Percentiles rank a stretch among this genome's conserved stretches.
Conservation (phyloP, 805 yeast genomes). For the Pichia kluyveri region DNA sequence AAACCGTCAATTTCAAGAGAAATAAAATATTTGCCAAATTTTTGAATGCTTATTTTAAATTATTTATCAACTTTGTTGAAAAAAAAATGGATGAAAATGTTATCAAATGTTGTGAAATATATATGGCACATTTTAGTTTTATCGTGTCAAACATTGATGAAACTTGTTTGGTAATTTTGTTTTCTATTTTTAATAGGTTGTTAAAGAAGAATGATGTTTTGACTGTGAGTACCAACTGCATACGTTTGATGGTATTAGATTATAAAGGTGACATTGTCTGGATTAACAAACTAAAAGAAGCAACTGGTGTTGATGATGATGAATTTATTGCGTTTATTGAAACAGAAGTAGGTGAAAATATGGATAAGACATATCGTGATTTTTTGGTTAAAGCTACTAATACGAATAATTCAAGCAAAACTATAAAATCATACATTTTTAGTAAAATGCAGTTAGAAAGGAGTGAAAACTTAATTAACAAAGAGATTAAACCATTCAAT, state of each 20-base stretch:
- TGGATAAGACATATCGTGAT: background rate
- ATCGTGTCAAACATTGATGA: background rate
- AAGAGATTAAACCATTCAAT: slow-evolving; percentile 28
- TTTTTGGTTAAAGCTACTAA: background rate
- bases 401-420: background rate
- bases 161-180: background rate
- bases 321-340: background rate
- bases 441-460: background rate
- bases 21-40: background rate
- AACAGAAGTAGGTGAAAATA: background rate
- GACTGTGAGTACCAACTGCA: background rate
- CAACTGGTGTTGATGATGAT: background rate
- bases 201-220: background rate
- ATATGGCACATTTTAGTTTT: background rate
- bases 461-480: slow-evolving; percentile 4
- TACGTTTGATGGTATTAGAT: background rate
- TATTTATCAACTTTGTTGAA: slow-evolving; percentile 1
- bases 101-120: background rate
- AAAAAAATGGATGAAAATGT: background rate
- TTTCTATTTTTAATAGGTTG: background rate
- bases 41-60: background rate
- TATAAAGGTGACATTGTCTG: background rate
- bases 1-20: background rate
- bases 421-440: background rate
- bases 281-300: background rate